Percentiles rank a stretch among this genome's conserved stretches.
Conservation (phyloP, 305 asterid species). For the Caryopteris hybrid region DNA sequence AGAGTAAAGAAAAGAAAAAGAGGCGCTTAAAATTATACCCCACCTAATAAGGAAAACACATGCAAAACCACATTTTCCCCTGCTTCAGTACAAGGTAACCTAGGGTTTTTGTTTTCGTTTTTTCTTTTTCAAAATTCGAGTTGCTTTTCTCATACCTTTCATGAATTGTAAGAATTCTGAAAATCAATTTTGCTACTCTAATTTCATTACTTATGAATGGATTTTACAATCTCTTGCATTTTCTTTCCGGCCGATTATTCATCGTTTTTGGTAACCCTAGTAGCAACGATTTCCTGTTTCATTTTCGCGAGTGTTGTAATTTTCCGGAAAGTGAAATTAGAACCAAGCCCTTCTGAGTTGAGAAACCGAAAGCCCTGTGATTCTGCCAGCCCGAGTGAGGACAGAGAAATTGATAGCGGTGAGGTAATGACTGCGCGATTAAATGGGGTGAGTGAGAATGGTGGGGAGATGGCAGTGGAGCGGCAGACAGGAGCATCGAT, state of each 20-base stretch:
- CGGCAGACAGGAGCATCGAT: constrained; percentile 82
- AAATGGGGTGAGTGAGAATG: constrained; percentile 30
- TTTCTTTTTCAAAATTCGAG: not conserved
- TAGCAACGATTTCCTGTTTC: constrained; percentile 48
- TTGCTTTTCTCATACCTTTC: constrained; percentile 4
- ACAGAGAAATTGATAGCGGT: constrained; percentile 15
- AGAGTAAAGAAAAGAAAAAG: not conserved
- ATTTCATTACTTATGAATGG: constrained; percentile 73
- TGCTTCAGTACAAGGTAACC: constrained; percentile 30
- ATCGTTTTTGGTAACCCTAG: constrained; percentile 42
- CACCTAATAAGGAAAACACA: constrained; percentile 14
- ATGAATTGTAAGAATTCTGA: constrained; percentile 26
- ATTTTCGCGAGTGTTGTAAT: constrained; percentile 37
- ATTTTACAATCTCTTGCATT: constrained; percentile 31
- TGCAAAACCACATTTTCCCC: constrained; percentile 28
- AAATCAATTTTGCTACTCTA: constrained; percentile 14
- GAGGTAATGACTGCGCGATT: constrained; percentile 30
- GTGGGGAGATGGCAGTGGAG: constrained; percentile 49
- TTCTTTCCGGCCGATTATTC: constrained; percentile 31
- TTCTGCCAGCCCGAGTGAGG: constrained; percentile 29
- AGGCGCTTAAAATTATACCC: constrained; percentile 18
- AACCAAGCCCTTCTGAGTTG: constrained; percentile 12
- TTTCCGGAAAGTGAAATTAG: constrained; percentile 22
- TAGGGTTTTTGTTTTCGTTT: constrained; percentile 16
- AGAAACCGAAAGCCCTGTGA: constrained; percentile 9